Conservation (phyloP, 805 yeast species). For the Wickerhamiella parazyma region DNA sequence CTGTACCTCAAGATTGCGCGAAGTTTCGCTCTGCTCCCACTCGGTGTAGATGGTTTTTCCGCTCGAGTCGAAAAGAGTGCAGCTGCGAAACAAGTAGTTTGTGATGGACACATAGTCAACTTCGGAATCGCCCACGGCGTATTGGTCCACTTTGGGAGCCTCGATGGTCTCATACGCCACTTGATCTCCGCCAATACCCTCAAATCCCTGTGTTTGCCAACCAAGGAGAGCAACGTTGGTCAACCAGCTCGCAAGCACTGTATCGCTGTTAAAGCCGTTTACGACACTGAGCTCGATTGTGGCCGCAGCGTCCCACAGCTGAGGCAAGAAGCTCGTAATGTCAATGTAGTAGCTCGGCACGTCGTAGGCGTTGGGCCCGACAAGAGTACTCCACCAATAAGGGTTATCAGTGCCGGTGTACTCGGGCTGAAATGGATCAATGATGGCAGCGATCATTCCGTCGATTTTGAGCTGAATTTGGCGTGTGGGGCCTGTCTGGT, state of each 20-base stretch:
- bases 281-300: conserved; percentile 41
- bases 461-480: conserved; percentile 48
- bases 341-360: conserved; percentile 58
- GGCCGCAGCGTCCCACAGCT: conserved; percentile 40
- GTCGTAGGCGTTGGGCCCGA: conserved; percentile 61
- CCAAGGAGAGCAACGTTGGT: conserved; percentile 22
- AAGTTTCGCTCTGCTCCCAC: background rate
- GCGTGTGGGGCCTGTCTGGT: conserved; percentile 27
- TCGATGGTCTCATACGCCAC: background rate
- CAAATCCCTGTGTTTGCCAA: conserved; percentile 21
- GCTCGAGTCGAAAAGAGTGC: background rate
- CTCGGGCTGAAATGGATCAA: conserved; percentile 59
- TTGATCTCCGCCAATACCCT: conserved; percentile 18
- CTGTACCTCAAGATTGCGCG: background rate
- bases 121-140: background rate
- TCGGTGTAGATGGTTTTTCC: background rate
- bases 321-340: conserved; percentile 53
- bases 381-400: conserved; percentile 66
- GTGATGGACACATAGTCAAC: background rate
- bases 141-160: background rate
- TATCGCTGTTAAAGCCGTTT: conserved; percentile 16
- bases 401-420: conserved; percentile 77
- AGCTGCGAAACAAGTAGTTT: background rate
- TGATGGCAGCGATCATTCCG: conserved; percentile 44
- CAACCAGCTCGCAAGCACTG: conserved; percentile 23